Base-by-base conservation (phyloP, 345 rosid species). In the Pistacia integerrima region DNA sequence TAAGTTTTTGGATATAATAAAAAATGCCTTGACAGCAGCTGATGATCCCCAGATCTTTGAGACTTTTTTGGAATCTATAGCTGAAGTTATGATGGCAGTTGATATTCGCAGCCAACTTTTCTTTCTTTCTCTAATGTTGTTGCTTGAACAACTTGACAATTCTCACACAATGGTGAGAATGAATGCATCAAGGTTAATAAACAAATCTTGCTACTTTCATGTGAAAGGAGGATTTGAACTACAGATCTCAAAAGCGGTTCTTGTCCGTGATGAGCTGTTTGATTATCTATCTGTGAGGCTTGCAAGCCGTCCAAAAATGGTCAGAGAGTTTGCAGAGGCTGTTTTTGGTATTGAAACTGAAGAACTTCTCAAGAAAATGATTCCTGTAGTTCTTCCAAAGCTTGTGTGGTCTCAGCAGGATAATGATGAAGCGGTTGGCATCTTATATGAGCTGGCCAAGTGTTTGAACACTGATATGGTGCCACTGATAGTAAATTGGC, bases 311-410 rank as follows among this genome's bases (percentile, higher is more conserved):
- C 91, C 94, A 60, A 64, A 76, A 72, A 80, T 93, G 85, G 91
- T 90, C 22, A 93, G 78, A 81, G 99, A 93, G 90, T 87, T 95
- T 86, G 94, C 97, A 20, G 99, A 95, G 89, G 96, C 94, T 58
- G 92, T 90, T 79, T 79, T 88, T 76, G 97, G 96, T 57, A 82
- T 91, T 78, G 97, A 89, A 79, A 86, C 80, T 66, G 86, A 88
- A 79, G 89, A 95, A 72, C 88, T 95, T 64, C 87, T 88, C 69
- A 85, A 76, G 82, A 90, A 83, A 84, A 91, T 93, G 93, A 81
- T 95, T 76, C 99, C 97, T 18, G 81, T 85, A 76, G 92, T 92
- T 82, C 93, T 95, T 81, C 98, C 98, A 77, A 93, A 92, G 87
- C 98, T 95, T 35, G 89, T 95, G 82, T 93, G 93, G 72, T 88